phyloP scores from a whole-genome alignment of 2,329 filamentous ascomycete genomes.

The Xylaria sp. region DNA sequence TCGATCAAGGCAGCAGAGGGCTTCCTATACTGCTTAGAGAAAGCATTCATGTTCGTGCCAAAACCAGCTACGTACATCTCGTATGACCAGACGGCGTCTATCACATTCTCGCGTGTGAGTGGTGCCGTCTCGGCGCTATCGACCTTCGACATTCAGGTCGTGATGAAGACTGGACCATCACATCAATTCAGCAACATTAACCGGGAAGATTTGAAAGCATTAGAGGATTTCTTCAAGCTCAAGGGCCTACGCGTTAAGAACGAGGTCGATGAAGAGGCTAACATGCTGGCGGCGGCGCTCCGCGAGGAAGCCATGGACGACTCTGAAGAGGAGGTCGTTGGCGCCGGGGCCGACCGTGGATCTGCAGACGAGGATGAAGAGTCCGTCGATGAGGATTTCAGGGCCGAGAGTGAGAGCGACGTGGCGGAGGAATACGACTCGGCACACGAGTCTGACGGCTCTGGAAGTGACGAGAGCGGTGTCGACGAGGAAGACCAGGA shows the following conservation, averaged over 20 bases:
- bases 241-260: constrained; percentile 97
- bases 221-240: constrained; percentile 97
- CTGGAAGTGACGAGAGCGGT: constrained; percentile 69
- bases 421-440: constrained; percentile 97
- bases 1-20: constrained; percentile 99
- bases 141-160: constrained; percentile 96
- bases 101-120: constrained; percentile 95
- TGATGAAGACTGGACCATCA: constrained; percentile 85
- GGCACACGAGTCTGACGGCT: constrained; percentile 83
- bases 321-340: constrained; percentile 82
- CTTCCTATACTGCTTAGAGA: constrained; percentile 94
- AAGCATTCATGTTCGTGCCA: constrained; percentile 98
- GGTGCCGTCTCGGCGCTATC: constrained; percentile 92
- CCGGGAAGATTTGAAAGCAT: constrained; percentile 91
- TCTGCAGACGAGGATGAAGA: constrained; percentile 96
- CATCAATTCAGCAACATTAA: constrained; percentile 99
- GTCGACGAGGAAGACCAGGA: constrained; percentile 53
- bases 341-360: constrained; percentile 75
- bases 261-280: constrained; percentile 94
- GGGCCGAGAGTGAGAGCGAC: constrained; percentile 88
- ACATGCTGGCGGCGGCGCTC: constrained; percentile 78
- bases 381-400: constrained; percentile 94
- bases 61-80: constrained; percentile 98
- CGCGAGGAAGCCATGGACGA: constrained; percentile 82
- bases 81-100: constrained; percentile 87